Evolutionary conservation across 2,329 filamentous ascomycete species (phyloP), one percentile per base, ranked within the genome.

Genomic region (Fusarium decemcellulare): DNA sequence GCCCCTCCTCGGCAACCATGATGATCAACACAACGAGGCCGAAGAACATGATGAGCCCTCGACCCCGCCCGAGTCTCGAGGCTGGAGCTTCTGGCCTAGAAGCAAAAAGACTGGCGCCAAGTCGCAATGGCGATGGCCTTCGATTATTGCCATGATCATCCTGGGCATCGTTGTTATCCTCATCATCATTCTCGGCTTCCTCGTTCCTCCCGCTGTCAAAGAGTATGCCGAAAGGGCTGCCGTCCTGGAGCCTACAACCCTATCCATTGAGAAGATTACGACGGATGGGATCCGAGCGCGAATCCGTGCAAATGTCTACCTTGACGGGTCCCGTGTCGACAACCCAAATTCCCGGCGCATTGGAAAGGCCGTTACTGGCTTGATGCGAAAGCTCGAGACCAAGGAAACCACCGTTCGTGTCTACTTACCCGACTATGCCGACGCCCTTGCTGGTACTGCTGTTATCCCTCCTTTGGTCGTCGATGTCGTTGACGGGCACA

Each of bases 201-300:
- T 97, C 57, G 88, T 92, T 0, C 95, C 95, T 2, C 90, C 92
- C 15, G 89, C 91, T 8, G 89, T 97, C 11, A 90, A 97, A 80
- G 88, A 93, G 76, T 99, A 99, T 80, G 93, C 92, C 51, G 92
- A 95, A 80, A 86, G 95, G 78, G 93, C 95, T 4, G 86, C 91
- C 27, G 90, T 95, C 16, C 88, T 99, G 70, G 90, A 95, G 76
- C 93, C 96, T 2, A 94, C 92, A 7, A 92, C 91, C 71, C 81
- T 99, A 18, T 94, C 94, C 2, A 90, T 99, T 63, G 92, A 96
- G 74, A 93, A 92, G 3, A 92, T 98, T 70, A 98, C 94, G 0
- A 77, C 89, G 8, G 86, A 91, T 62, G 95, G 96, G 12, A 88
- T 98, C 9, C 89, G 87, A 65, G 92, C 93, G 34, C 90, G 94